Evolutionary conservation across 306 rosid genomes (phyloP).

Genomic region (Myrica gale): DNA sequence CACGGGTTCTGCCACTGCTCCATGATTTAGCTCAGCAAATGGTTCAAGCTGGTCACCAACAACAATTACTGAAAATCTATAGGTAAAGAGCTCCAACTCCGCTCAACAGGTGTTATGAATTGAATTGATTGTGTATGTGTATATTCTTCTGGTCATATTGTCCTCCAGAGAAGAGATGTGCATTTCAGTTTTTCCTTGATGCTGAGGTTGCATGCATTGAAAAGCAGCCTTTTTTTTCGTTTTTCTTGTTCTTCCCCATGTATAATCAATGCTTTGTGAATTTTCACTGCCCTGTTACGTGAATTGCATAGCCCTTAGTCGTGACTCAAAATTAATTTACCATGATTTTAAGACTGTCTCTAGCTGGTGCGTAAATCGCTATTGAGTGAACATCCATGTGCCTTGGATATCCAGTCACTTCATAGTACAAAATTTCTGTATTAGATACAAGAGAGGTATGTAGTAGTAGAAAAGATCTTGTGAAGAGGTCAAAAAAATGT

Average conservation of each 20-base stretch:
- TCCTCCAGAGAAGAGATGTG: neutral
- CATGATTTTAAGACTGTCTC: too few relatives aligned
- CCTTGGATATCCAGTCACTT: too few relatives aligned
- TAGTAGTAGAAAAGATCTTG: too few relatives aligned
- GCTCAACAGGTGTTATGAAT: neutral
- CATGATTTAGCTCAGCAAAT: conserved; percentile 85
- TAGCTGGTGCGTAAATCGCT: too few relatives aligned
- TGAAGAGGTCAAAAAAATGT: too few relatives aligned
- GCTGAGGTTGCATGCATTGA: neutral
- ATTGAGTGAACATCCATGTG: too few relatives aligned
- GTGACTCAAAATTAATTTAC: too few relatives aligned
- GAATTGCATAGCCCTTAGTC: neutral
- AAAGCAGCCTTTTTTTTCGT: neutral
- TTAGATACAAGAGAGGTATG: too few relatives aligned
- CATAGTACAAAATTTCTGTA: too few relatives aligned
- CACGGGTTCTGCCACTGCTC: conserved; percentile 71
- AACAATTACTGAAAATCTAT: conserved; percentile 70
- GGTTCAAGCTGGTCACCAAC: conserved; percentile 92
- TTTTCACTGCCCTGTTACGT: neutral
- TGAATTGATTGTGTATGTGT: conserved; percentile 1
- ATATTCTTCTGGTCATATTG: neutral
- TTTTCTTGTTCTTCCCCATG: neutral
- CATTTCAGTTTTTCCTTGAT: neutral
- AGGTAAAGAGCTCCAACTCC: conserved; percentile 44
- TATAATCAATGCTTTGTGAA: neutral